Evolutionary conservation across 495 filamentous ascomycete genomes (phyloP).

Genomic region (Daldinia grandis): DNA sequence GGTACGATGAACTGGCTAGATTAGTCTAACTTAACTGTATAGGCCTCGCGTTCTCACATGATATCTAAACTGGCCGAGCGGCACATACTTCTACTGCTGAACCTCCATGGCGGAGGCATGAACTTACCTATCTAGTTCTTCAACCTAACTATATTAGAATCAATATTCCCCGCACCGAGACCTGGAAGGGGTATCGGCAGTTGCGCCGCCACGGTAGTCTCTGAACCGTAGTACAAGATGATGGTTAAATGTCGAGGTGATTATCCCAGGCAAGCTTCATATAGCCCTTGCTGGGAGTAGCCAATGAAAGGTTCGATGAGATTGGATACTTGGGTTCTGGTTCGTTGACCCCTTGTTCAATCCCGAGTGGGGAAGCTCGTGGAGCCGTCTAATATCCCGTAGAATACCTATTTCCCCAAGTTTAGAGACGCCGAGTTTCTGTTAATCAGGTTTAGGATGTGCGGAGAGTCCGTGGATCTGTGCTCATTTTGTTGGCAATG

Average conservation of each 20-base stretch:
- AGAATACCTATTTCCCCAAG: constrained; percentile 24
- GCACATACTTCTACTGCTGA: constrained; percentile 23
- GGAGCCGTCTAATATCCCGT: constrained; percentile 8
- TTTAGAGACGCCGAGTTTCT: constrained; percentile 19
- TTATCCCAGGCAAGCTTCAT: not conserved
- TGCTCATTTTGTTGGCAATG: not conserved
- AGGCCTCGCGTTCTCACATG: constrained; percentile 14
- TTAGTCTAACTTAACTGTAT: constrained; percentile 9
- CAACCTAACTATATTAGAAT: constrained; percentile 30
- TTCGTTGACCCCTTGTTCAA: not conserved
- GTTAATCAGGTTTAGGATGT: constrained; percentile 12
- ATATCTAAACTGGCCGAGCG: constrained; percentile 4
- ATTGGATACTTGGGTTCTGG: not conserved
- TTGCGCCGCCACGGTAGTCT: constrained; percentile 16
- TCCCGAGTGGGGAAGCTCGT: constrained; percentile 2
- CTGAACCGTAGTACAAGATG: not conserved
- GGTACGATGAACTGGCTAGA: not conserved
- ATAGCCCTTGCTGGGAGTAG: not conserved
- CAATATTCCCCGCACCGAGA: constrained; percentile 29
- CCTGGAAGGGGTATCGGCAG: constrained; percentile 27
- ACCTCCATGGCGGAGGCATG: constrained; percentile 1
- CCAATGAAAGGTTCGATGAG: constrained; percentile 2
- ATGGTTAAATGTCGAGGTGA: constrained; percentile 3
- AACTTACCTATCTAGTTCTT: constrained; percentile 18
- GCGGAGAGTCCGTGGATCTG: constrained; percentile 21